Evolutionary conservation across 768 basidiomycete genomes (phyloP).

Genomic region (Suillus plorans): DNA sequence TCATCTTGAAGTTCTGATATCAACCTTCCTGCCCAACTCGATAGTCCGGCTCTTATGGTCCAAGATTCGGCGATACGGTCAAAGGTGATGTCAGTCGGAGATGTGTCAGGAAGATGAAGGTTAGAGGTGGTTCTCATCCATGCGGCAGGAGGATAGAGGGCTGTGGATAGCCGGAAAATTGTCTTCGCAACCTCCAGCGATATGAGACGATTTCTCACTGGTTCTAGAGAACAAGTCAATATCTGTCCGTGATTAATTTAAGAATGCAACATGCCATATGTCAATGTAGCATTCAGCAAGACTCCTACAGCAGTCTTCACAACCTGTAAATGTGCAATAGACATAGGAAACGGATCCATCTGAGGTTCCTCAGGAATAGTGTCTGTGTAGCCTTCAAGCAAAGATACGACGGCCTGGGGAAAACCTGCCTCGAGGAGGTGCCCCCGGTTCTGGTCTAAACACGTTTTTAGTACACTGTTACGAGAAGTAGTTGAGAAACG

Average conservation of each 20-base stretch:
- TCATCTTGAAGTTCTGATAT: slow-evolving; percentile 75
- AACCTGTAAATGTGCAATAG: slow-evolving; percentile 65
- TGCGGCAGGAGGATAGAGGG: slow-evolving; percentile 70
- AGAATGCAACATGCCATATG: slow-evolving; percentile 56
- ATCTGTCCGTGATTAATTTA: slow-evolving; percentile 4
- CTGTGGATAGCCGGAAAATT: slow-evolving; percentile 63
- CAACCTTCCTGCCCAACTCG: slow-evolving; percentile 77
- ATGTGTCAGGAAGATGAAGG: slow-evolving; percentile 23
- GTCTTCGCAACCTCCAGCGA: slow-evolving; percentile 69
- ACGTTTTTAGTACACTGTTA: slow-evolving; percentile 9
- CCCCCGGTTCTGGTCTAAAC: slow-evolving; percentile 71
- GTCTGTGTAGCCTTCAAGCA: slow-evolving; percentile 66
- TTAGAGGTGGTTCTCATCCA: slow-evolving; percentile 47
- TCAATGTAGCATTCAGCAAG: slow-evolving; percentile 74
- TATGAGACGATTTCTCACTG: slow-evolving; percentile 65
- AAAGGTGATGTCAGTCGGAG: slow-evolving; percentile 19
- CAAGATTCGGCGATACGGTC: slow-evolving; percentile 52
- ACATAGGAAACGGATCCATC: slow-evolving; percentile 48
- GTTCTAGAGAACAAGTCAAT: slow-evolving; percentile 44
- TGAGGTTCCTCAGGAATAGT: slow-evolving; percentile 38
- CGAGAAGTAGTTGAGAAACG: not conserved
- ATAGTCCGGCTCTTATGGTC: slow-evolving; percentile 61
- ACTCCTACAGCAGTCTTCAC: slow-evolving; percentile 78
- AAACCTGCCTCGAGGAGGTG: slow-evolving; percentile 68
- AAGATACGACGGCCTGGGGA: slow-evolving; percentile 61